Base-by-base conservation (phyloP, 768 basidiomycete species). In the Termitomyces titanicus region DNA sequence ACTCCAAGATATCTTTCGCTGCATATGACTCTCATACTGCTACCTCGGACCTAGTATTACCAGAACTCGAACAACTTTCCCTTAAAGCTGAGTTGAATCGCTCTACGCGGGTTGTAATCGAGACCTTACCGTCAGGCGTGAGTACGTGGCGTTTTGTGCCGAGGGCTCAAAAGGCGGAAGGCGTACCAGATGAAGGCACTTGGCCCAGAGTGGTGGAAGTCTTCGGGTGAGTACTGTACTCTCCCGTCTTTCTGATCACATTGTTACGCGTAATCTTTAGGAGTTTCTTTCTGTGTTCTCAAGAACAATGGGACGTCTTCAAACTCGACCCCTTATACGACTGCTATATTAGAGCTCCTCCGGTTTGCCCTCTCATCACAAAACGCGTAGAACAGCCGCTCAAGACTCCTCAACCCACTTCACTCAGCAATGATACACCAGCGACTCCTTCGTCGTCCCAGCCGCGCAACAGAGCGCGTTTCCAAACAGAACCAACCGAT, bases 281-380 rank as follows among this genome's bases (percentile, higher is more conserved):
- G 66, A 79, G 55, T 29, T 51, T 42, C n/a, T 51, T 39, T 25
- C 27, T 51, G 20, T 80, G 79, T 64, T 79, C 80, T 18, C 86
- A 87, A 65, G 88, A 92, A 34, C 89, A 91, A 66, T 92, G 90
- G 90, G 90, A 92, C 57, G 84, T 92, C 27, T 86, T 91, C 71
- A 92, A 91, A 64, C 77, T 92, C 8, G 90, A 92, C 64, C 83
- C 86, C 3, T 67, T 69, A n/a, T 92, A 92, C 60, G 79, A 81
- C 22, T 92, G 89, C 64, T 68, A 72, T 54, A 82, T 89, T 9
- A 78, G 70, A 31, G 66, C 66, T 33, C 69, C 70, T 50, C 78
- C 80, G 31, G 48, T 34, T 17, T 56, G 55, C 18, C 55, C 55
- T 9, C 24, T 56, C 12, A 56, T 56, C 7, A 46, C 40, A 15